These are phyloP conservation scores for Vicia villosa DNA, from an alignment of 306 rosid genomes.

Conservation along the genomic window DNA sequence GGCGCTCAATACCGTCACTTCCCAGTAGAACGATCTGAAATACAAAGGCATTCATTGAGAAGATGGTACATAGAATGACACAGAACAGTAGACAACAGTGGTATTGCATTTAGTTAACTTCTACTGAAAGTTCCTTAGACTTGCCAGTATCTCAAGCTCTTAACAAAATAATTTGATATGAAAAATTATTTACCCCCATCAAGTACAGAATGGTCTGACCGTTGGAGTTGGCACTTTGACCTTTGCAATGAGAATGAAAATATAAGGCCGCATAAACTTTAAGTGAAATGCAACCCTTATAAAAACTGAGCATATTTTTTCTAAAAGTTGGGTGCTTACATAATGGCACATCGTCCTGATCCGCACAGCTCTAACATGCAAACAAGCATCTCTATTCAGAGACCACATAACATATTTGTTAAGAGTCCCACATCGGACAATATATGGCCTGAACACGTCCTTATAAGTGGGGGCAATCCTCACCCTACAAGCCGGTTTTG, in stretches of 20 bases:
- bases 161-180: constrained; percentile 5
- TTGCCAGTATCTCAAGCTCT: constrained; percentile 12
- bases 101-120: constrained; percentile 23
- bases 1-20: constrained; percentile 87
- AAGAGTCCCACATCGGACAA: too few relatives aligned
- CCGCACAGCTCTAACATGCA: background rate
- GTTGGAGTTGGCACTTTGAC: constrained; percentile 13
- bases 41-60: constrained; percentile 32
- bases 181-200: constrained; percentile 16
- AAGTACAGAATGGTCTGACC: constrained; percentile 8
- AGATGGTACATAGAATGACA: constrained; percentile 22
- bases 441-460: too few relatives aligned
- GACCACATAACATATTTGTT: background rate
- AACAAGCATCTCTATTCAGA: background rate
- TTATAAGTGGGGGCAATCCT: too few relatives aligned
- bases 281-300: constrained; percentile 12
- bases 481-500: too few relatives aligned
- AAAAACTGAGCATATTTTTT: constrained; percentile 4
- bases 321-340: constrained; percentile 10
- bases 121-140: constrained; percentile 10
- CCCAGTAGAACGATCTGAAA: constrained; percentile 86
- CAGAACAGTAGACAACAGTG: constrained; percentile 22
- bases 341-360: background rate
- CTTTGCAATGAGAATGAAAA: constrained; percentile 14
- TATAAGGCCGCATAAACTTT: constrained; percentile 1